phyloP scores from a whole-genome alignment of 2,329 filamentous ascomycete genomes.

The Westerdykella sp. region DNA sequence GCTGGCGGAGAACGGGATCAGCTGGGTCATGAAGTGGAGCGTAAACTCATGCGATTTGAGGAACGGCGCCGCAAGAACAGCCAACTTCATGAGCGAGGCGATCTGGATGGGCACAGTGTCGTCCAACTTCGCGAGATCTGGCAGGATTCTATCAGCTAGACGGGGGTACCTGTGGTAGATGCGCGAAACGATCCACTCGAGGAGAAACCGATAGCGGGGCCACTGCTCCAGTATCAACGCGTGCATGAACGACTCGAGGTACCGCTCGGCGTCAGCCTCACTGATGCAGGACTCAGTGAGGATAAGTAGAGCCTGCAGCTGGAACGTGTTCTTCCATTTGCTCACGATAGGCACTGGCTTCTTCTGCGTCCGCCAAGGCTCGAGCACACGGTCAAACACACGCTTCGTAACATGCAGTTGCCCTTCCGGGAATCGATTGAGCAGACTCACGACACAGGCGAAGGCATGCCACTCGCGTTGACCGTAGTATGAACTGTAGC shows the following conservation, averaged over 20 bases:
- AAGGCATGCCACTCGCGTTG: constrained; percentile 39
- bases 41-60: constrained; percentile 36
- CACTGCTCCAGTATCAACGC: constrained; percentile 43
- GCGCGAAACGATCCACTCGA: constrained; percentile 45
- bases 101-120: constrained; percentile 45
- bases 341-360: constrained; percentile 40
- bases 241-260: constrained; percentile 36
- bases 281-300: constrained; percentile 35
- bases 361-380: constrained; percentile 42
- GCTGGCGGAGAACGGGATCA: constrained; percentile 42
- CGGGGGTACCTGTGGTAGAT: constrained; percentile 35
- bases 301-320: constrained; percentile 43
- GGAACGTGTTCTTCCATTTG: constrained; percentile 46
- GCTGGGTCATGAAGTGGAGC: constrained; percentile 35
- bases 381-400: constrained; percentile 33
- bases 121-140: constrained; percentile 35
- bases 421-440: constrained; percentile 33
- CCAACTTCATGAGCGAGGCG: constrained; percentile 45
- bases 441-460: constrained; percentile 42
- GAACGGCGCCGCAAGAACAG: constrained; percentile 38
- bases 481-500: constrained; percentile 42
- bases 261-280: constrained; percentile 20
- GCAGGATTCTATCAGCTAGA: constrained; percentile 30
- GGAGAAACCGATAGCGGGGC: constrained; percentile 43
- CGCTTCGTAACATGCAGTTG: constrained; percentile 18